Percentiles rank a stretch among this genome's conserved stretches.
These are phyloP conservation scores for Grosmannia huntii DNA, from an alignment of 2,329 filamentous ascomycete genomes.

Conservation along the genomic window DNA sequence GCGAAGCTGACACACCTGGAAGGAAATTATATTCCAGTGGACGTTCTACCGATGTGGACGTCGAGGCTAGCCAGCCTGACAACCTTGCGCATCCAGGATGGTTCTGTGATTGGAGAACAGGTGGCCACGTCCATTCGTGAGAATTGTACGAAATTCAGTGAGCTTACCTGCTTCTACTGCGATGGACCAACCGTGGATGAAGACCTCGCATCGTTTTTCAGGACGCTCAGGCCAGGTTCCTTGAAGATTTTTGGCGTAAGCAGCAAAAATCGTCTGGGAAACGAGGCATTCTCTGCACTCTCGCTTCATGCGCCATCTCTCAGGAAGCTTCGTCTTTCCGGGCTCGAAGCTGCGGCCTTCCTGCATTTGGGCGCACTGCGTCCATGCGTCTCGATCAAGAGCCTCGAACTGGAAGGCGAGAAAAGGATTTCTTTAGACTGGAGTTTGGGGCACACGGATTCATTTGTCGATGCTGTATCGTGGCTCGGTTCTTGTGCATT, in stretches of 20 bases:
- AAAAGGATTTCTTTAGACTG: slow-evolving; percentile 13
- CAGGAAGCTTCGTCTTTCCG: slow-evolving; percentile 19
- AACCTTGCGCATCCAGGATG: slow-evolving; percentile 47
- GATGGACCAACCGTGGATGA: slow-evolving; percentile 36
- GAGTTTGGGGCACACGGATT: slow-evolving; percentile 10
- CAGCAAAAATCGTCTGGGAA: slow-evolving; percentile 39
- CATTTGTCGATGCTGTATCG: slow-evolving; percentile 17
- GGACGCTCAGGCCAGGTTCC: slow-evolving; percentile 39
- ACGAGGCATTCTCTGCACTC: slow-evolving; percentile 43
- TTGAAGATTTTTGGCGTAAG: slow-evolving; percentile 46
- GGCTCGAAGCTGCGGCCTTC: slow-evolving; percentile 17
- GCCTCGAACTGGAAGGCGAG: slow-evolving; percentile 19
- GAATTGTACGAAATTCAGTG: slow-evolving; percentile 47
- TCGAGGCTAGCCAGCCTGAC: slow-evolving; percentile 43
- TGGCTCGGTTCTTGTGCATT: slow-evolving; percentile 27
- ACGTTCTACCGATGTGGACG: slow-evolving; percentile 44
- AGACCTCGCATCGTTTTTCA: slow-evolving; percentile 45
- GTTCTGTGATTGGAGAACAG: slow-evolving; percentile 42
- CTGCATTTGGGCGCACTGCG: slow-evolving; percentile 18
- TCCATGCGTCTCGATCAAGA: slow-evolving; percentile 22
- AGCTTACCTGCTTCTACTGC: slow-evolving; percentile 42
- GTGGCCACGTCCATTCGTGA: slow-evolving; percentile 39
- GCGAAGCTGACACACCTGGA: slow-evolving; percentile 45
- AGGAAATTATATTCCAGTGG: slow-evolving; percentile 34
- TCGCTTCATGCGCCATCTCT: slow-evolving; percentile 24